Evolutionary conservation across 2,329 filamentous ascomycete genomes (phyloP).

Genomic region (Trichoderma polysporum): DNA sequence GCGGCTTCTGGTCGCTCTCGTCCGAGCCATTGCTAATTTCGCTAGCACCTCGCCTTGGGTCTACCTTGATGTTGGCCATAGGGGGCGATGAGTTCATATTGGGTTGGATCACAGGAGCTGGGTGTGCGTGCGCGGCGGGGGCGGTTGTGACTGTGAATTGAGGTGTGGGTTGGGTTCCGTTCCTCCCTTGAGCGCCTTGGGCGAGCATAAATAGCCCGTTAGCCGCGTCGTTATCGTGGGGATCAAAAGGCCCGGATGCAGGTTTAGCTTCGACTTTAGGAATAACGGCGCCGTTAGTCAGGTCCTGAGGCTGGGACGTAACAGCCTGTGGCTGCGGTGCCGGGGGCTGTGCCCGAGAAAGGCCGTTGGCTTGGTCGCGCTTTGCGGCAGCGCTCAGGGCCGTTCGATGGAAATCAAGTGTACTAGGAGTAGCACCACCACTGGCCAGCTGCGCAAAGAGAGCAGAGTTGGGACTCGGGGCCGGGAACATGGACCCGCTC

Average conservation of each 20-base stretch:
- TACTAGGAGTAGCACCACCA: conserved; percentile 83
- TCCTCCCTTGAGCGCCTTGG: conserved; percentile 67
- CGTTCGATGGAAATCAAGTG: conserved; percentile 91
- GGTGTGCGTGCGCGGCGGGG: conserved; percentile 51
- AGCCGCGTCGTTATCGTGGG: conserved; percentile 91
- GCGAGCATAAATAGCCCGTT: conserved; percentile 93
- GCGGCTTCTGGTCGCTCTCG: conserved; percentile 67
- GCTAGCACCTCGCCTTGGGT: conserved; percentile 57
- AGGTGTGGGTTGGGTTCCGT: conserved; percentile 49
- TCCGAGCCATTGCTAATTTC: conserved; percentile 73
- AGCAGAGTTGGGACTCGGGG: conserved; percentile 81
- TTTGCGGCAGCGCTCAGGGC: conserved; percentile 77
- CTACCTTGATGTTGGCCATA: conserved; percentile 49
- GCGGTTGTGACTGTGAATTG: conserved; percentile 48
- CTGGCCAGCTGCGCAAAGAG: conserved; percentile 76
- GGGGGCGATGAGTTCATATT: conserved; percentile 49
- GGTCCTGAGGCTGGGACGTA: conserved; percentile 58
- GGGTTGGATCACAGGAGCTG: conserved; percentile 38
- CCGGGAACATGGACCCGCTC: conserved; percentile 95
- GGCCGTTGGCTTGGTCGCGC: conserved; percentile 46
- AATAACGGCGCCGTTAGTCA: conserved; percentile 40
- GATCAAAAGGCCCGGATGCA: conserved; percentile 69
- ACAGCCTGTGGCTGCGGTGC: conserved; percentile 28
- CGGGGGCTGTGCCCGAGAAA: conserved; percentile 27
- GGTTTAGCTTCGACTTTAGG: conserved; percentile 53